A percentile compares a stretch with the other conserved stretches of the same genome.
Evolutionary conservation across 495 filamentous ascomycete genomes (phyloP).

Genomic region (Penicillium silybi): DNA sequence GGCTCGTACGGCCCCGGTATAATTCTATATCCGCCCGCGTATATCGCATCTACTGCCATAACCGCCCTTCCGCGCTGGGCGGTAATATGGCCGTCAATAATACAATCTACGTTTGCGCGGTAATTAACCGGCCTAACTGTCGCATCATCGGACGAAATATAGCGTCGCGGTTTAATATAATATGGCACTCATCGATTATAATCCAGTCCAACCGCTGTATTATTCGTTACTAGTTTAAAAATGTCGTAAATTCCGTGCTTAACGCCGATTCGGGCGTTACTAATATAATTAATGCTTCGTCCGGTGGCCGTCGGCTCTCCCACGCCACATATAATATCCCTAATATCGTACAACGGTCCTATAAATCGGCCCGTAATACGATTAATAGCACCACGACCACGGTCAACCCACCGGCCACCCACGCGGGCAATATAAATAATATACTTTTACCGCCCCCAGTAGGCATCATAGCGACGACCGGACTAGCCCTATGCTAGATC

Average conservation of each 20-base stretch:
- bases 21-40: neutral
- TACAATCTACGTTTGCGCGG: constrained; percentile 12
- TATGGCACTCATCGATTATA: neutral
- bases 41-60: neutral
- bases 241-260: neutral
- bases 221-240: neutral
- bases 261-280: constrained; percentile 19
- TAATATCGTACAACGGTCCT: constrained; percentile 1
- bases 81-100: constrained; percentile 23
- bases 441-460: too few species aligned
- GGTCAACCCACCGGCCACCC: constrained; percentile 3
- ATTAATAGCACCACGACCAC: constrained; percentile 10
- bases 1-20: too few species aligned
- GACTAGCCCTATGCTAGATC: too few species aligned
- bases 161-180: neutral
- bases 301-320: constrained; percentile 8
- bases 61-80: constrained; percentile 1
- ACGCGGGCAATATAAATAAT: too few species aligned
- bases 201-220: neutral
- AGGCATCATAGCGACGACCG: too few species aligned
- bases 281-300: constrained; percentile 16
- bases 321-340: too few species aligned
- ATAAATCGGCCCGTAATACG: constrained; percentile 12
- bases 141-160: neutral
- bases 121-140: too few species aligned